These are phyloP conservation scores for Panicum virgatum DNA, from an alignment of 202 grass and related monocot species.

Conservation along the genomic window DNA sequence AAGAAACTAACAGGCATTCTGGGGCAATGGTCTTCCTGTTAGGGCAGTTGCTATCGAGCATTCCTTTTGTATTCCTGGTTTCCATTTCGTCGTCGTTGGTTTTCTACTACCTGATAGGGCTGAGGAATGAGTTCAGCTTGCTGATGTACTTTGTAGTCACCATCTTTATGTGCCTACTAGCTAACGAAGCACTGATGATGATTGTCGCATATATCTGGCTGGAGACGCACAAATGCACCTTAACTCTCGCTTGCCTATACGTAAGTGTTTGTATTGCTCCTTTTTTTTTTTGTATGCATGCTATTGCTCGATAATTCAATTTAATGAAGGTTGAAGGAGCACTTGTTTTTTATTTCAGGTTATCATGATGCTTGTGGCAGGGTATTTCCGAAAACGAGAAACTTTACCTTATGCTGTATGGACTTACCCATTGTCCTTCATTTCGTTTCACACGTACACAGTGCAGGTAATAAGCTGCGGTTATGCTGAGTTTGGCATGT, in stretches of 20 bases:
- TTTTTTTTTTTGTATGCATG: not conserved
- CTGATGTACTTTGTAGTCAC: slow-evolving; percentile 84
- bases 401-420: slow-evolving; percentile 61
- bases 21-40: slow-evolving; percentile 74
- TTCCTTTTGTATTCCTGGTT: slow-evolving; percentile 82
- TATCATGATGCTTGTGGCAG: slow-evolving; percentile 91
- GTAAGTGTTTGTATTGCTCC: slow-evolving; percentile 46
- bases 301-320: not conserved
- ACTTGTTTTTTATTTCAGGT: slow-evolving; percentile 43
- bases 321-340: not conserved
- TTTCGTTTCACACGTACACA: slow-evolving; percentile 75
- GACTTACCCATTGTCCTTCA: slow-evolving; percentile 77
- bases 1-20: slow-evolving; percentile 78
- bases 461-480: slow-evolving; percentile 58
- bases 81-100: slow-evolving; percentile 71
- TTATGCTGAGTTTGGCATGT: not conserved
- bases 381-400: slow-evolving; percentile 73
- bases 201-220: slow-evolving; percentile 69
- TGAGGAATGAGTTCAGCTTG: slow-evolving; percentile 85
- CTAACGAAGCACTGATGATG: slow-evolving; percentile 92
- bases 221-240: slow-evolving; percentile 67
- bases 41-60: slow-evolving; percentile 71
- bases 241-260: slow-evolving; percentile 71
- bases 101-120: slow-evolving; percentile 86
- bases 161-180: slow-evolving; percentile 80